Base-by-base conservation (phyloP, 2,329 filamentous ascomycete species). In the Pseudopithomyces chartarum region DNA sequence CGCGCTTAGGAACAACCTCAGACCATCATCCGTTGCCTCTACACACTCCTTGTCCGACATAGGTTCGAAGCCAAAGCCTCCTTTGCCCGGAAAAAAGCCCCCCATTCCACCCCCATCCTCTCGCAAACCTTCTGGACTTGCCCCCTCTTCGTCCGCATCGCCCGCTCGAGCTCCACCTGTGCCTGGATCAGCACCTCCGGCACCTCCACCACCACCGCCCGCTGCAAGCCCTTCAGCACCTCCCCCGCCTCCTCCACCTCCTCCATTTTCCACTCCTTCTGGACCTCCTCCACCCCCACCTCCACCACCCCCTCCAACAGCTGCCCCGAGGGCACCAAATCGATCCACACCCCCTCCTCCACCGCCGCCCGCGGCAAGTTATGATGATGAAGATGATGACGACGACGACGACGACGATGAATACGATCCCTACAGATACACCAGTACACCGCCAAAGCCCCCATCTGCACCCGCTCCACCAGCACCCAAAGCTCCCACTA, bases 41-140 rank as follows among this genome's bases (percentile, higher is more conserved):
- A 79, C 83, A 64, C 79, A 82, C 58, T 85, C 85, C 4, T 78
- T 79, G 54, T 86, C 85, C 33, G 79, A 82, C 39, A 67, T 77
- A n/a, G 74, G 76, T 34, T 74, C 77, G 34, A 84, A 84, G 64
- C 88, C 88, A 8, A 82, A 81, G 54, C 91, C 91, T 34, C 92
- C 92, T 29, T 90, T 90, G 12, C 89, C 89, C 6, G 90, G 89
- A 57, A 92, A 92, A 81, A 92, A 92, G 67, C 81, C 82, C 39
- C 84, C 84, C 5, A 83, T 85, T 19, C 85, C 85, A 42, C 85
- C 85, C 42, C 80, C 83, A 10, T 71, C 80, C 20, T 79, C 80
- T 39, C 80, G 86, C 62, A 88, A 87, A 68, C 82, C 84, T 8
- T 85, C 84, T 45, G 79, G 80, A 20, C 75, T 78, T 46, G 73